Conservation (phyloP, 352 stramenopile genomes). For the Globisporangium paddicum region DNA sequence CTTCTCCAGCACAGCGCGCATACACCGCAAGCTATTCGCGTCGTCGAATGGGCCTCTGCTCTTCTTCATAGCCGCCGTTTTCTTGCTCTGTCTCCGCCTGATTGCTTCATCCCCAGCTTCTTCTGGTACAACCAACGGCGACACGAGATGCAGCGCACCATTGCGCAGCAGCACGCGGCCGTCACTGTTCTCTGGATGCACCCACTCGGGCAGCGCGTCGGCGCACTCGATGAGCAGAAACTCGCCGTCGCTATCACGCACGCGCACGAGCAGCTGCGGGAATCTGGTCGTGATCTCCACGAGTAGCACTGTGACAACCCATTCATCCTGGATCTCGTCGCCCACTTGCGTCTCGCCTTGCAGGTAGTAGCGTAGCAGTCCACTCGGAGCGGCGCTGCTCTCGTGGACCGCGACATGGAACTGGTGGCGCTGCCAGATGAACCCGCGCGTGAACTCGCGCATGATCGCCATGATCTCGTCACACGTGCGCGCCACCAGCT, state of each 20-base stretch:
- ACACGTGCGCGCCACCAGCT: constrained; percentile 11
- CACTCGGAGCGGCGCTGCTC: background rate
- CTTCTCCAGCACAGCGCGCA: constrained; percentile 8
- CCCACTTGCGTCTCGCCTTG: constrained; percentile 33
- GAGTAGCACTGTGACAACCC: constrained; percentile 47
- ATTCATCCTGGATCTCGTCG: constrained; percentile 71
- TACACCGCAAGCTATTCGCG: background rate
- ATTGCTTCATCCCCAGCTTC: constrained; percentile 8
- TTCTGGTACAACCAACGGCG: constrained; percentile 23
- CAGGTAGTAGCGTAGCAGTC: constrained; percentile 28
- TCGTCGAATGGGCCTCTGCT: background rate
- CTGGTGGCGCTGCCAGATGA: constrained; percentile 51
- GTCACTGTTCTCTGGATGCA: constrained; percentile 49
- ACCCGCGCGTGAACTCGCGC: constrained; percentile 29
- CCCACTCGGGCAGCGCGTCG: constrained; percentile 60
- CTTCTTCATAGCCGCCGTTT: background rate
- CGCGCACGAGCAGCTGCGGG: constrained; percentile 27
- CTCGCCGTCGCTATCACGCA: constrained; percentile 57
- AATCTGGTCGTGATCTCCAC: constrained; percentile 36
- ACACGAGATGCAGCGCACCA: constrained; percentile 42
- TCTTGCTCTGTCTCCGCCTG: background rate
- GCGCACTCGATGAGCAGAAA: constrained; percentile 78
- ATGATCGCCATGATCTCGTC: constrained; percentile 22
- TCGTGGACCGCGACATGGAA: constrained; percentile 30
- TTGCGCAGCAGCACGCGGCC: constrained; percentile 40